phyloP scores from a whole-genome alignment of 2,329 filamentous ascomycete genomes.

The Xylaria sp. region DNA sequence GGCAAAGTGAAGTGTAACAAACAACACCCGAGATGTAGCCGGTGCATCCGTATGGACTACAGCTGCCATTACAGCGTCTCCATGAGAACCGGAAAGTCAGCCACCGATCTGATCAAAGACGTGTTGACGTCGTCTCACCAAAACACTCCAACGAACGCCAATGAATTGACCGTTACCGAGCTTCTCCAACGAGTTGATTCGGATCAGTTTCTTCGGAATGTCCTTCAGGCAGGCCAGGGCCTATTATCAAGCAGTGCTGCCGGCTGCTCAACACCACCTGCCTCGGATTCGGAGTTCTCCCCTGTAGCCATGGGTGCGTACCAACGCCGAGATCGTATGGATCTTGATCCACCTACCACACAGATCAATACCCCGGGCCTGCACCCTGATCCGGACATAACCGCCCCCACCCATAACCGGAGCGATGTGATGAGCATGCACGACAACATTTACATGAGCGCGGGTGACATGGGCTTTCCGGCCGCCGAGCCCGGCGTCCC shows the following conservation, averaged over 20 bases:
- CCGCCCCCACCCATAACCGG: background rate
- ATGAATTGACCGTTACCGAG: background rate
- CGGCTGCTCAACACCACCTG: background rate
- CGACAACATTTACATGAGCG: background rate
- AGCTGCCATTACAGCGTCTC: constrained; percentile 3
- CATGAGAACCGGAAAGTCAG: background rate
- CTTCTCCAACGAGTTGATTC: background rate
- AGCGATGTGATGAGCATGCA: background rate
- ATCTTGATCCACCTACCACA: background rate
- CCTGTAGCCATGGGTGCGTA: background rate
- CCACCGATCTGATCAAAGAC: background rate
- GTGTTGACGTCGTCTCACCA: background rate
- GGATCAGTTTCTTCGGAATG: background rate
- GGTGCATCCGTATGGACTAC: background rate
- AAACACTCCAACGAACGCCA: background rate
- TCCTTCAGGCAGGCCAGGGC: background rate
- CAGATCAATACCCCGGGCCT: background rate
- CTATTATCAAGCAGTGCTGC: background rate
- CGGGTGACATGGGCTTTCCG: background rate
- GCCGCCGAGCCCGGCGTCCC: background rate
- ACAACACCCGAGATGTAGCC: background rate
- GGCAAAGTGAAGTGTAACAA: constrained; percentile 11
- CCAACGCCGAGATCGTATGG: background rate
- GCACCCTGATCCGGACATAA: background rate
- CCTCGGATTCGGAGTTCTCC: background rate